phyloP scores from a whole-genome alignment of 306 rosid species.

The Vicia villosa region DNA sequence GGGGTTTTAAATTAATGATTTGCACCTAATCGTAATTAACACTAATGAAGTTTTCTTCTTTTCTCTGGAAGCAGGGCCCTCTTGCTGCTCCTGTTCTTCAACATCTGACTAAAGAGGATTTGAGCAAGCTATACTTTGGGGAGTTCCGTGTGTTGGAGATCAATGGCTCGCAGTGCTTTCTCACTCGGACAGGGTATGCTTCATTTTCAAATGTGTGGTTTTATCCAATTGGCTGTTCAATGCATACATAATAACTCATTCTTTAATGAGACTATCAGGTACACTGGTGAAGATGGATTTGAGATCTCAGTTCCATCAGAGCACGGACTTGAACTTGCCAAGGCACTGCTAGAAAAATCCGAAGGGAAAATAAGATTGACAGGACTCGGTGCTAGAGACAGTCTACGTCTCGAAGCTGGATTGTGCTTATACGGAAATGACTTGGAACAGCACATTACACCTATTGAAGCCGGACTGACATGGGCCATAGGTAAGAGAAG shows the following conservation, averaged over 20 bases:
- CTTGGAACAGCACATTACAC: constrained; percentile 89
- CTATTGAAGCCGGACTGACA: constrained; percentile 93
- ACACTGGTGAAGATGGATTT: constrained; percentile 99
- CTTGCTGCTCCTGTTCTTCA: constrained; percentile 93
- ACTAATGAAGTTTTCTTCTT: constrained; percentile 24
- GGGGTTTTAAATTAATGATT: constrained; percentile 22
- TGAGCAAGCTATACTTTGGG: constrained; percentile 89
- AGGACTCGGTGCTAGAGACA: constrained; percentile 94
- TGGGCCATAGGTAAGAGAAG: constrained; percentile 99
- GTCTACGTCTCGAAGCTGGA: constrained; percentile 96
- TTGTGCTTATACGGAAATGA: constrained; percentile 92
- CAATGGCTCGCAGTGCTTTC: constrained; percentile 77
- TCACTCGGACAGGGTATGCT: constrained; percentile 91
- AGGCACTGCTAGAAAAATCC: constrained; percentile 93
- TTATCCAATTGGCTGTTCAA: not conserved
- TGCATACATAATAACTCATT: constrained; percentile 20
- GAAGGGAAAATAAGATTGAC: constrained; percentile 91
- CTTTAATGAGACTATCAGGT: constrained; percentile 56
- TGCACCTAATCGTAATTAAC: constrained; percentile 15
- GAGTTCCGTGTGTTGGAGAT: constrained; percentile 77
- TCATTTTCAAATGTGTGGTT: not conserved
- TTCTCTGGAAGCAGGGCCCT: constrained; percentile 70
- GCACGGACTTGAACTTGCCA: constrained; percentile 80
- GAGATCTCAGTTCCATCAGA: constrained; percentile 98
- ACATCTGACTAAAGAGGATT: constrained; percentile 77